Evolutionary conservation across 257 asterid genomes (phyloP).

Genomic region (Solanum lycopersicoides): DNA sequence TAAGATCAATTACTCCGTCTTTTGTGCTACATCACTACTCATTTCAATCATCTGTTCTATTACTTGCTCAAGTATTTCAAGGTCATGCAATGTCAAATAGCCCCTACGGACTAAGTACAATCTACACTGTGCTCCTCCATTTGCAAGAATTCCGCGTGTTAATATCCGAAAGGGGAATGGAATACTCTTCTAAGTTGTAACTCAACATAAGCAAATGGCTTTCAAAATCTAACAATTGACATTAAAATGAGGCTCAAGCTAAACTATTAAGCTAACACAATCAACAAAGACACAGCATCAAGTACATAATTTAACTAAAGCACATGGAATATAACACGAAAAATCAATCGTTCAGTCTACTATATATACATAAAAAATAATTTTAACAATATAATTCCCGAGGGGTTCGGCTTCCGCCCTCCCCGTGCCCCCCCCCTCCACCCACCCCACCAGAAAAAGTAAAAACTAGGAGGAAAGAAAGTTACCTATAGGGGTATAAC

Average conservation of each 20-base stretch:
- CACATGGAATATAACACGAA: neutral
- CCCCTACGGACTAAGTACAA: neutral
- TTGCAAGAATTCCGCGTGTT: neutral
- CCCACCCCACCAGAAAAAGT: neutral
- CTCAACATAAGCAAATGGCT: neutral
- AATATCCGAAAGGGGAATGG: neutral
- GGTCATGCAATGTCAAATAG: neutral
- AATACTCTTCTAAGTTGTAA: neutral
- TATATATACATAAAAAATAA: too few relatives aligned
- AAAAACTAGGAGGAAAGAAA: neutral
- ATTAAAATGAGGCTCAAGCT: neutral
- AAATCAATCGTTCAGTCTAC: too few relatives aligned
- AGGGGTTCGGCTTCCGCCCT: too few relatives aligned
- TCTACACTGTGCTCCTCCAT: neutral
- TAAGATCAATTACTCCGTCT: neutral
- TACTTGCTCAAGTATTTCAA: neutral
- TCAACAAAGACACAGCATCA: neutral
- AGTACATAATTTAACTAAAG: too few relatives aligned
- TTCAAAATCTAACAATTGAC: neutral
- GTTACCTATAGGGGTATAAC: conserved; percentile 69
- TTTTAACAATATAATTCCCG: too few relatives aligned
- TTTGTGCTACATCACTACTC: neutral
- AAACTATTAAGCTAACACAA: neutral
- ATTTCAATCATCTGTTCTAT: neutral
- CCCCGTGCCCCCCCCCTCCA: neutral